Evolutionary conservation across 164 flowering plant species (phyloP).

Genomic region (Nymphaea colorata): DNA sequence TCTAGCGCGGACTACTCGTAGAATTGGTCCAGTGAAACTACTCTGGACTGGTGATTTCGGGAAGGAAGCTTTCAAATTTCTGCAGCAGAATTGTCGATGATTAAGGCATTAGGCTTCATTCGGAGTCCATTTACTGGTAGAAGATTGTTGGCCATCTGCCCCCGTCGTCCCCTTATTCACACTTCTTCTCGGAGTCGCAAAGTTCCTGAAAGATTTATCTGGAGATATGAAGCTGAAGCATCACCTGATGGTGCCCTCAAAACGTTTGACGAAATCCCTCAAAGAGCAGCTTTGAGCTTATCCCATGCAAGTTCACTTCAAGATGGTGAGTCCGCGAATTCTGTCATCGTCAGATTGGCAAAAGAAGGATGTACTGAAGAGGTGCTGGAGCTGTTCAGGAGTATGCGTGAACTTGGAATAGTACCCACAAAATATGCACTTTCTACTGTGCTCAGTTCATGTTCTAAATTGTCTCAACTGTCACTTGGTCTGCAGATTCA

Average conservation of each 20-base stretch:
- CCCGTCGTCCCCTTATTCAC: no score
- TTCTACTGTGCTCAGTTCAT: conserved; percentile 16
- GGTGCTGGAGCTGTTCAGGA: conserved; percentile 14
- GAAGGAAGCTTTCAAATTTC: no score
- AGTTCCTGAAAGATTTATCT: no score
- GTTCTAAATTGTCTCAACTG: conserved; percentile 12
- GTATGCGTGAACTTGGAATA: conserved; percentile 7
- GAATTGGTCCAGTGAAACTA: no score
- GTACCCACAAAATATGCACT: conserved; percentile 16
- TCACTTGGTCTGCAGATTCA: conserved; percentile 32
- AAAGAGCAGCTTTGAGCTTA: not conserved
- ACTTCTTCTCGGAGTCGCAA: no score
- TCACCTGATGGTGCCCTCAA: conserved; percentile 1
- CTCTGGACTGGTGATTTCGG: no score
- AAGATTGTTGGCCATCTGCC: no score
- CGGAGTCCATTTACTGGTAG: no score
- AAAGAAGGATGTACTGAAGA: conserved; percentile 13
- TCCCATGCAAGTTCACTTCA: not conserved
- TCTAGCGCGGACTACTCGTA: no score
- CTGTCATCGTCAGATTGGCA: conserved; percentile 3
- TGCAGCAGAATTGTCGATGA: no score
- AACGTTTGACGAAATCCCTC: conserved; percentile 12
- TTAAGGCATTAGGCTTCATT: no score
- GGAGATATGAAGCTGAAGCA: not conserved
- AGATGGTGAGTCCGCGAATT: not conserved